phyloP scores from a whole-genome alignment of 495 filamentous ascomycete species.

The Xylaria nigripes region DNA sequence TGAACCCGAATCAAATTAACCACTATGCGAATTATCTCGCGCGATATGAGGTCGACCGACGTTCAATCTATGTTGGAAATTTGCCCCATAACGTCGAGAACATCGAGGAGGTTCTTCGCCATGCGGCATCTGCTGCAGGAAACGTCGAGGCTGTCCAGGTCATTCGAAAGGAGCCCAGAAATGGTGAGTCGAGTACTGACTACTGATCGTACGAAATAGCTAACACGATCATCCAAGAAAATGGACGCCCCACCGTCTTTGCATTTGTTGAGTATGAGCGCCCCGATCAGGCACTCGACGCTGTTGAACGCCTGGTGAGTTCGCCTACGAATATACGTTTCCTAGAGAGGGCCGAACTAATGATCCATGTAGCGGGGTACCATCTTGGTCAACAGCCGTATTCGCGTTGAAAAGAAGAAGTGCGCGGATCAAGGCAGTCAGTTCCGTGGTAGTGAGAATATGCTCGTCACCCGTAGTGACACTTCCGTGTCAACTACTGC shows the following conservation, averaged over 20 bases:
- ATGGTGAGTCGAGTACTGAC: slow-evolving; percentile 22
- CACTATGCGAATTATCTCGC: slow-evolving; percentile 28
- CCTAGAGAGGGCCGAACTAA: background rate
- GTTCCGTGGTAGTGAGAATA: background rate
- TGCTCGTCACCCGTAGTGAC: background rate
- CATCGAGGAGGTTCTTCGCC: slow-evolving; percentile 28
- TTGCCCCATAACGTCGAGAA: slow-evolving; percentile 31
- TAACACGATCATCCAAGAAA: slow-evolving; percentile 10
- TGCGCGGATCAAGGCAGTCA: slow-evolving; percentile 42
- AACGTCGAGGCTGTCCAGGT: slow-evolving; percentile 34
- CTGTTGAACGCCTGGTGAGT: slow-evolving; percentile 27
- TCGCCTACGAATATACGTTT: background rate
- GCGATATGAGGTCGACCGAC: slow-evolving; percentile 39
- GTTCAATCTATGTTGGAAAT: slow-evolving; percentile 46
- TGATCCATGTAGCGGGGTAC: slow-evolving; percentile 1
- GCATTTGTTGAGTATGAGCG: slow-evolving; percentile 46
- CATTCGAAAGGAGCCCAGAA: slow-evolving; percentile 28
- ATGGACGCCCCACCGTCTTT: slow-evolving; percentile 31
- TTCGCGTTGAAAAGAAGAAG: slow-evolving; percentile 76
- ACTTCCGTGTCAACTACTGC: background rate
- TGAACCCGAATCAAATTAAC: slow-evolving; percentile 10
- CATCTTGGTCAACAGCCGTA: slow-evolving; percentile 33
- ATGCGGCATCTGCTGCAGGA: slow-evolving; percentile 35
- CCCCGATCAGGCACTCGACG: slow-evolving; percentile 28
- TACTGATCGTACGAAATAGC: background rate